Base-by-base conservation (phyloP, 2,329 filamentous ascomycete species). In the Paecilomyces variotii region DNA sequence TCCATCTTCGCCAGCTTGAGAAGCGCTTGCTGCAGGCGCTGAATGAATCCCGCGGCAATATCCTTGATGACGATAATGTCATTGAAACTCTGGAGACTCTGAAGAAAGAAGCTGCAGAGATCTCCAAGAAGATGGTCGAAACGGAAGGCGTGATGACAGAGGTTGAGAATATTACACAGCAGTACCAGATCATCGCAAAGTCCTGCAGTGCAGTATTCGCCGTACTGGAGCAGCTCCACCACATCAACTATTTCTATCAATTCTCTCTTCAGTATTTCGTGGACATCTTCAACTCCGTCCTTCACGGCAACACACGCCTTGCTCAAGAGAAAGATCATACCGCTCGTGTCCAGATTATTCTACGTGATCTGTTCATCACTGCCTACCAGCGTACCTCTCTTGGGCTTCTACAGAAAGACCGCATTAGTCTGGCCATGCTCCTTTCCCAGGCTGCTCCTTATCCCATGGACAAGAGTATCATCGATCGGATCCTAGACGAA, bases 201-300 rank as follows among this genome's bases (percentile, higher is more conserved):
- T 93, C 94, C 50, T 99, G 94, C 83, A 97, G 93, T 77, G 92
- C 94, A 57, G 93, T 99, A 50, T 99, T 97, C 73, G 91, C 95
- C 32, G 90, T 99, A 12, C 81, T 99, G 61, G 95, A 99, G 77
- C 93, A 99, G 74, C 84, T 99, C 59, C 93, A 97, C 75, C 95
- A 97, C 71, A 87, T 99, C 73, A 97, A 99, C 74, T 94, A 97
- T 80, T 97, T 97, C 78, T 99, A 99, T 76, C 95, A 97, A 73
- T 99, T 99, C 81, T 99, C 94, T 39, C 82, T 99, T 60, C 92
- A 97, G 74, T 99, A 96, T 77, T 99, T 99, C 78, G 84, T 96
- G 57, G 90, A 97, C 72, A 99, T 99, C 66, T 99, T 99, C 83
- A 90, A 96, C 71, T 86, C 88, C 4, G 94, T 99, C 6, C 82